phyloP scores from a whole-genome alignment of 257 asterid genomes.

The Solanum rostratum region DNA sequence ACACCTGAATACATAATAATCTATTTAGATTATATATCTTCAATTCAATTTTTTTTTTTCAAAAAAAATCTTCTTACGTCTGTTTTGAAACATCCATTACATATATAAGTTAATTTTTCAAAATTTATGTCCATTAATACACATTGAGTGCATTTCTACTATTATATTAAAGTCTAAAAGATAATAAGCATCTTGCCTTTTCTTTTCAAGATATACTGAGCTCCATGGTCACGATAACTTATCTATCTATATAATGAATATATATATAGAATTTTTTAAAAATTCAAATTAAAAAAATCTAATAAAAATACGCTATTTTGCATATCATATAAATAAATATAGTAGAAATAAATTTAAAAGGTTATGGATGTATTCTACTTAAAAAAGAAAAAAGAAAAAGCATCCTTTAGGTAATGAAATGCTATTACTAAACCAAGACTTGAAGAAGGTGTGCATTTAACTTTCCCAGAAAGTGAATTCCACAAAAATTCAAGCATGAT shows the following conservation, averaged over 20 bases:
- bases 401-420: neutral
- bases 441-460: neutral
- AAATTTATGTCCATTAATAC: neutral
- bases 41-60: no score
- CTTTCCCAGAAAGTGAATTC: neutral
- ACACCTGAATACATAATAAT: neutral
- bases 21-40: neutral
- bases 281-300: no score
- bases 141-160: no score
- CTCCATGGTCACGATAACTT: neutral
- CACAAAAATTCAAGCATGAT: neutral
- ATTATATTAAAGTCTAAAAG: no score
- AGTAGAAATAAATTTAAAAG: neutral
- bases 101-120: neutral
- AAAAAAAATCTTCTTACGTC: no score
- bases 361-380: rapidly evolving
- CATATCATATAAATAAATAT: no score
- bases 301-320: no score
- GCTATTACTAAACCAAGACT: neutral
- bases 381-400: neutral
- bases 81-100: neutral
- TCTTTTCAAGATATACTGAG: no score
- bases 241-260: neutral
- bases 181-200: no score
- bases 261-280: no score